Evolutionary conservation across 352 stramenopile species (phyloP).

Genomic region (Peronospora tabacina): DNA sequence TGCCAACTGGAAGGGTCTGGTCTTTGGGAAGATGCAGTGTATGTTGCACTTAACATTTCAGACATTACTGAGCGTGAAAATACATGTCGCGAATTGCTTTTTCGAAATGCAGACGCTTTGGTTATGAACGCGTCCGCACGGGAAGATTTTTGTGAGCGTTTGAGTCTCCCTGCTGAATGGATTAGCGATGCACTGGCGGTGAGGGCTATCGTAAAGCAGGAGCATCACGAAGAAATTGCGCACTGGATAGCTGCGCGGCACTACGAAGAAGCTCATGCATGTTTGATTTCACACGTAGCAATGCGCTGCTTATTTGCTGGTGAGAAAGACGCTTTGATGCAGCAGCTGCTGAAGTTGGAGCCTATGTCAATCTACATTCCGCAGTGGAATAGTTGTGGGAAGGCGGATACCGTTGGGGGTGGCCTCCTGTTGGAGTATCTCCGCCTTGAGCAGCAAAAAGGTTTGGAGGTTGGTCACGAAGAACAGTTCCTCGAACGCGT

Average conservation of each 20-base stretch:
- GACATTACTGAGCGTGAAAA: slow-evolving; percentile 42
- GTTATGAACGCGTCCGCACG: slow-evolving; percentile 29
- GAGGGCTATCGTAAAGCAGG: slow-evolving; percentile 36
- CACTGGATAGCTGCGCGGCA: slow-evolving; percentile 59
- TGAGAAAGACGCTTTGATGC: slow-evolving; percentile 46
- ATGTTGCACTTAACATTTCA: slow-evolving; percentile 74
- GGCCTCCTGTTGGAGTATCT: slow-evolving; percentile 66
- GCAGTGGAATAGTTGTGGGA: slow-evolving; percentile 52
- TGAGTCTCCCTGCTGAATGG: slow-evolving; percentile 53
- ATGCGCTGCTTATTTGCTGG: slow-evolving; percentile 53
- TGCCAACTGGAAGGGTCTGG: slow-evolving; percentile 57
- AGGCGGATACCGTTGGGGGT: slow-evolving; percentile 42
- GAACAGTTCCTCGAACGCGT: slow-evolving; percentile 55
- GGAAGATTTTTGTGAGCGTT: slow-evolving; percentile 44
- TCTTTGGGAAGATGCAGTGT: slow-evolving; percentile 65
- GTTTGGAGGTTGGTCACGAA: slow-evolving; percentile 44
- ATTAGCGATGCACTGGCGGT: slow-evolving; percentile 61
- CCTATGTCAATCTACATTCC: slow-evolving; percentile 42
- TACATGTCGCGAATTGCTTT: slow-evolving; percentile 53
- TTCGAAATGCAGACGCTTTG: slow-evolving; percentile 56
- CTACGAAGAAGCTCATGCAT: slow-evolving; percentile 58
- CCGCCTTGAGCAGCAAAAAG: slow-evolving; percentile 53
- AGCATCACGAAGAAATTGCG: slow-evolving; percentile 58
- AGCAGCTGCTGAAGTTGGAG: slow-evolving; percentile 55
- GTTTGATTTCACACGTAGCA: slow-evolving; percentile 50